phyloP scores from a whole-genome alignment of 768 basidiomycete species.

The Lactifluus pinguis region DNA sequence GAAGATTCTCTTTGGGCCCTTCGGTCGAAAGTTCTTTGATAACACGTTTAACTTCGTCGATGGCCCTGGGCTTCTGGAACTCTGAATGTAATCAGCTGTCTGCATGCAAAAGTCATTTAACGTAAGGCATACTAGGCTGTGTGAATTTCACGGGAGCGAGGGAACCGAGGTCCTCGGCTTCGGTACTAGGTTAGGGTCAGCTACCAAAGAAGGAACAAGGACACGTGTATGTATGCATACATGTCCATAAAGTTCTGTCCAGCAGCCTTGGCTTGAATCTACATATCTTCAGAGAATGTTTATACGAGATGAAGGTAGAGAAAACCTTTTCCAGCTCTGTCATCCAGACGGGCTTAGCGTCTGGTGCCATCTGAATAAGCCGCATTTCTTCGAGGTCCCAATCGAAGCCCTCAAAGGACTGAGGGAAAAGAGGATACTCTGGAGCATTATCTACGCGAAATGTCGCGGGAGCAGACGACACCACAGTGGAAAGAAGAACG shows the following conservation, averaged over 20 bases:
- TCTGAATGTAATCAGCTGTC: constrained; percentile 30
- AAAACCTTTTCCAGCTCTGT: constrained; percentile 83
- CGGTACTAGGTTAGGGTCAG: constrained; percentile 15
- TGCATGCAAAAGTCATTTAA: neutral
- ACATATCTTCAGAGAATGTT: neutral
- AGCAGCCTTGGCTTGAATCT: constrained; percentile 72
- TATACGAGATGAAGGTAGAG: constrained; percentile 1
- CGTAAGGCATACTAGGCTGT: neutral
- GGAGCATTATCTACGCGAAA: constrained; percentile 8
- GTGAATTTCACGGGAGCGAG: neutral
- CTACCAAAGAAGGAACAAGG: neutral
- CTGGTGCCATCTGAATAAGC: constrained; percentile 62
- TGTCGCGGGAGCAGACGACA: neutral
- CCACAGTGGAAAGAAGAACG: constrained; percentile 2
- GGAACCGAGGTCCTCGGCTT: constrained; percentile 15
- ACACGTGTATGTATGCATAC: constrained; percentile 34
- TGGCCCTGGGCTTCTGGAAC: constrained; percentile 53
- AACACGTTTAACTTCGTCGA: constrained; percentile 49
- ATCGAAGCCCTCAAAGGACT: constrained; percentile 28
- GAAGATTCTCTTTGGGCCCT: constrained; percentile 54
- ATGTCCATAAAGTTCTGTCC: constrained; percentile 85
- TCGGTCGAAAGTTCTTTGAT: constrained; percentile 57
- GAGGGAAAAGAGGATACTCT: constrained; percentile 1
- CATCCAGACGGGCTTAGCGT: constrained; percentile 65
- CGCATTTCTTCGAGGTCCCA: constrained; percentile 65